Base-by-base conservation (phyloP, 805 yeast genomes). In the Myxozyma udenii region DNA sequence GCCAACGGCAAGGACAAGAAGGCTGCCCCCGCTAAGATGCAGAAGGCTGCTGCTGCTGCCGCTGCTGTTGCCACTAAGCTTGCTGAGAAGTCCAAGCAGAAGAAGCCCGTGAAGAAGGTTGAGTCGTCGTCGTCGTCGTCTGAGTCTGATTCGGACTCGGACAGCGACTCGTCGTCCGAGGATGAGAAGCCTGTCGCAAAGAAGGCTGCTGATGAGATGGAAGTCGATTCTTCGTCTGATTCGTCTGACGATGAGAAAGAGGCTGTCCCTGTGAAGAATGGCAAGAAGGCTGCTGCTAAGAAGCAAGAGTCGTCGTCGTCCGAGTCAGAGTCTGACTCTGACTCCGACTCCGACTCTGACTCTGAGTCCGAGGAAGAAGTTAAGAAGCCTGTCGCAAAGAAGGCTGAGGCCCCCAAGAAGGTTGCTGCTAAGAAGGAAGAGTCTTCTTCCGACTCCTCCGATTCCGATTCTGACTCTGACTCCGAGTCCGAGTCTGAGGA, bases 51-150 rank as follows among this genome's bases (percentile, higher is more conserved):
- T 23, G 32, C 57, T 32, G 55, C 55, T 7, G 58, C 55, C 26
- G 48, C 58, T 16, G 48, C 41, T 23, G 51, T 72, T 48, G 74
- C 72, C 49, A 65, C 70, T 40, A 62, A 62, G 59, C 30, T 51
- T 12, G 63, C 62, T 26, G 57, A 66, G 61, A 57, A 61, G 55
- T 56, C 56, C 40, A 60, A 58, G 65, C 61, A 60, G 59, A 58
- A 51, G 71, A 67, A 53, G 61, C 32, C 28, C 33, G 23, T n/a
- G 26, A 33, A 46, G 50, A 48, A 46, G 16, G 40, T 11, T 9
- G 32, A 33, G 41, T 37, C 35, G 33, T 59, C 49, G 62, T 61
- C 51, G 47, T 64, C 72, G 22, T 65, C 62, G 32, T 66, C 73
- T 30, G 69, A 59, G 43, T 63, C 66, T 40, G 62, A 58, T 40